A percentile compares a stretch with the other conserved stretches of the same genome.
Evolutionary conservation across 2,329 filamentous ascomycete species (phyloP).

Genomic region (Aphanoascus verrucosus): DNA sequence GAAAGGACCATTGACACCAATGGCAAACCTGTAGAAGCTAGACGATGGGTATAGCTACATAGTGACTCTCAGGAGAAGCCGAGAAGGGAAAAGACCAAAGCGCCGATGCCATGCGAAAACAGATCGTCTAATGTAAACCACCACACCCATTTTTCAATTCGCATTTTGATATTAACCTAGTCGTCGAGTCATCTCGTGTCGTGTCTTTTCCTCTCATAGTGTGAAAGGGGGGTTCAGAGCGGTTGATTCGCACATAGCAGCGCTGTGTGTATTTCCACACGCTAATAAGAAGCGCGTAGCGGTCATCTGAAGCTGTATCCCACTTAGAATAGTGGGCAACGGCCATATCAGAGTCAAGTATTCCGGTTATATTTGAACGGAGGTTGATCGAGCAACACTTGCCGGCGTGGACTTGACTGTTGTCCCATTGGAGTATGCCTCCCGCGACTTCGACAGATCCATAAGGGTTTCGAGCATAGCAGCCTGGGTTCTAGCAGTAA

Average conservation of each 20-base stretch:
- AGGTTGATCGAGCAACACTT: background rate
- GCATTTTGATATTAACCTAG: conserved; percentile 2
- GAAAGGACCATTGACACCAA: background rate
- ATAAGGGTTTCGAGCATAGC: conserved; percentile 57
- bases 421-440: background rate
- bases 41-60: background rate
- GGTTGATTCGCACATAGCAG: background rate
- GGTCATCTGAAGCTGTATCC: background rate
- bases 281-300: background rate
- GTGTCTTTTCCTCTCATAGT: background rate
- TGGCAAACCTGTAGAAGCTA: background rate
- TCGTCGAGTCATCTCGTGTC: conserved; percentile 1
- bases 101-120: conserved; percentile 10
- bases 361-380: background rate
- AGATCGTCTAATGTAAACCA: conserved; percentile 3
- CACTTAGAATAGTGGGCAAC: background rate
- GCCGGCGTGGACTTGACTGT: background rate
- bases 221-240: background rate
- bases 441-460: conserved; percentile 28
- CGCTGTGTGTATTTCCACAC: background rate
- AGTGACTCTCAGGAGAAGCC: no score
- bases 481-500: conserved; percentile 58
- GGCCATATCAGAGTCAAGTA: background rate
- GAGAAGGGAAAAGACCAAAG: background rate
- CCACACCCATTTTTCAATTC: background rate